Percentiles rank a stretch among this genome's conserved stretches.
phyloP scores from a whole-genome alignment of 805 yeast species.

The Candida sanyiensis region DNA sequence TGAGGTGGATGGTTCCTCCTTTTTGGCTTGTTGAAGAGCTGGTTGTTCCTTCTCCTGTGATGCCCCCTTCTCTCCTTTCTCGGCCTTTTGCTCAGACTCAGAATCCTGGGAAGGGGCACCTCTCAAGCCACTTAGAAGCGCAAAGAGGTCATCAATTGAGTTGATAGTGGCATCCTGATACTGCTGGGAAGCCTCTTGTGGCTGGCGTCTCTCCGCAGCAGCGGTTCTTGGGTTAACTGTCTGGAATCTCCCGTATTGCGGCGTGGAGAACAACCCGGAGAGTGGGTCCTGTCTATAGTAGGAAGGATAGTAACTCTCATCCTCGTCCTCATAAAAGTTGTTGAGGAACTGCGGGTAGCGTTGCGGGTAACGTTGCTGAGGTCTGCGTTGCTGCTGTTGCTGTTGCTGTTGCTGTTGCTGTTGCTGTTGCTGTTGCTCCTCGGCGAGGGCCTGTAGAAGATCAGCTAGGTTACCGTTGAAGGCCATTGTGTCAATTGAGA shows the following conservation, averaged over 20 bases:
- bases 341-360: conserved; percentile 2
- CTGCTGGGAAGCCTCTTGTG: background rate
- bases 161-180: background rate
- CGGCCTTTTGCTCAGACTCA: background rate
- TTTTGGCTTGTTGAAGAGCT: conserved; percentile 1
- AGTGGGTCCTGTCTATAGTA: conserved; percentile 12
- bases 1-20: conserved; percentile 2
- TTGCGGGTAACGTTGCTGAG: conserved; percentile 3
- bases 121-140: background rate
- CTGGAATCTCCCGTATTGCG: conserved; percentile 2
- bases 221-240: background rate
- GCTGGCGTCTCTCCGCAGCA: background rate
- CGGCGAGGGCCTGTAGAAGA: conserved; percentile 19
- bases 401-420: conserved; percentile 4
- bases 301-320: conserved; percentile 8
- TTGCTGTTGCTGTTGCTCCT: conserved; percentile 10
- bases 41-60: conserved; percentile 1
- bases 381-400: background rate
- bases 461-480: conserved; percentile 22
- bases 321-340: conserved; percentile 11
- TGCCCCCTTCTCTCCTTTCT: background rate
- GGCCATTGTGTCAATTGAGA: conserved; percentile 4
- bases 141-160: conserved; percentile 2
- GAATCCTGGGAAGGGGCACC: background rate
- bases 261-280: conserved; percentile 3